Evolutionary conservation across 805 yeast genomes (phyloP), one percentile per base, ranked within the genome.

Genomic region (Yamadazyma nakazawae): DNA sequence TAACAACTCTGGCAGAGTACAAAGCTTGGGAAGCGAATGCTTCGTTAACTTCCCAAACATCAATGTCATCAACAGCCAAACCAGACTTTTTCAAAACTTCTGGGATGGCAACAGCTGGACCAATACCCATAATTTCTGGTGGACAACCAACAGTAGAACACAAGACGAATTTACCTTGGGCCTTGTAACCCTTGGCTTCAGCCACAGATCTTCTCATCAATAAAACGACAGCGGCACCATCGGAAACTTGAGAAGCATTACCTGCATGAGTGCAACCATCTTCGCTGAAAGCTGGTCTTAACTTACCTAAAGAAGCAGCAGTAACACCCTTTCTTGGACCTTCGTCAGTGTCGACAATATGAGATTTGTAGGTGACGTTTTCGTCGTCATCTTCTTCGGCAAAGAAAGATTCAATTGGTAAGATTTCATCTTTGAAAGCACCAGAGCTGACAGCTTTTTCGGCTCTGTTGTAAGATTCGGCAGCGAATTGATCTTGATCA

Each of bases 71-170:
- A 25, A 79, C 74, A 6, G 75, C 68, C 50, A 91, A 64, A 32
- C 84, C 83, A 45, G 73, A 57, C 60, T 80, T 80, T 64, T 77
- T 73, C 55, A 92, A 78, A 16, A 88, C 84, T 46, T 78, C 79
- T 51, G 99, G 98, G 59, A 92, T 91, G 49, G 98, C 99, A 58
- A 79, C 81, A 24, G 96, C 97, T 48, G 99, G 99, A 37, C 98
- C 99, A 58, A 92, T 82, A 49, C 98, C 99, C 99, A 92, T 92
- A 51, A 91, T 81, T 69, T 89, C 96, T 18, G 97, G 97, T 46
- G 97, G 96, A 39, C 91, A 97, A 58, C 99, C 99, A 47, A 86
- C 92, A 35, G 83, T 74, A 55, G 85, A 79, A 60, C 88, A 83
- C 56, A 83, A 85, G 52, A 90, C 81, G 57, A 80, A 92, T 72